A percentile compares a stretch with the other conserved stretches of the same genome.
Evolutionary conservation across 1,284 basidiomycete genomes (phyloP).

Genomic region (Agroathelia rolfsii): DNA sequence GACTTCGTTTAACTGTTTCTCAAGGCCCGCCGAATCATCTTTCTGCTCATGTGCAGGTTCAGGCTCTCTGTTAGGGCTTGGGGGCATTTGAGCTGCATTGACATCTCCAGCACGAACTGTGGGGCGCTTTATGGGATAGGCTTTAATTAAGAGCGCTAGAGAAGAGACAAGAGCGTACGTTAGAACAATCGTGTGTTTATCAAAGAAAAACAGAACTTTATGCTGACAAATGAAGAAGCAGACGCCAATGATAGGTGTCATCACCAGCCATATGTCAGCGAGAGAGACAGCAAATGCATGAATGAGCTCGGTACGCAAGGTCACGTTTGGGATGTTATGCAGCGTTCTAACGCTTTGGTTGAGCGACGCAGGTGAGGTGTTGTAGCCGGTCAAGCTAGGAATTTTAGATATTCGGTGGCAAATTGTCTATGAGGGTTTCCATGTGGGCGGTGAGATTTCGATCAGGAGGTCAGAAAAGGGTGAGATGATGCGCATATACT

Average conservation of each 20-base stretch:
- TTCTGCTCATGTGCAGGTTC: no score
- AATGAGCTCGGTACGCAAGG: slow-evolving; percentile 40
- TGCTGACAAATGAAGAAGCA: slow-evolving; percentile 48
- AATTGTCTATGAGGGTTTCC: slow-evolving; percentile 25
- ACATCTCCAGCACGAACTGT: no score
- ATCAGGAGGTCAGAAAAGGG: neutral
- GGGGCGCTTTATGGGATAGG: no score
- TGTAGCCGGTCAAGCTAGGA: slow-evolving; percentile 33
- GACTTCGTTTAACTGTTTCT: no score
- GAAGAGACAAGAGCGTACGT: no score
- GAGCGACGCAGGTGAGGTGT: slow-evolving; percentile 44
- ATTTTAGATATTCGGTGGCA: slow-evolving; percentile 43
- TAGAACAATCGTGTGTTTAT: no score
- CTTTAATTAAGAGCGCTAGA: no score
- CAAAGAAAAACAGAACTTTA: slow-evolving; percentile 3
- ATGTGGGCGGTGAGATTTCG: slow-evolving; percentile 1
- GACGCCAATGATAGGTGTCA: slow-evolving; percentile 48
- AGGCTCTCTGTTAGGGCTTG: no score
- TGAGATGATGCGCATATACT: no score
- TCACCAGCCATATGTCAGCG: slow-evolving; percentile 63
- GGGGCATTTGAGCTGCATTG: no score
- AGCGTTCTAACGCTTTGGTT: slow-evolving; percentile 45
- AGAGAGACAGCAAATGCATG: slow-evolving; percentile 65
- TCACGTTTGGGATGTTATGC: slow-evolving; percentile 37
- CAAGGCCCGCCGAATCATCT: no score